Conservation (phyloP, 371 early-diverging fungal genomes). For the Rhizopus stolonifer region DNA sequence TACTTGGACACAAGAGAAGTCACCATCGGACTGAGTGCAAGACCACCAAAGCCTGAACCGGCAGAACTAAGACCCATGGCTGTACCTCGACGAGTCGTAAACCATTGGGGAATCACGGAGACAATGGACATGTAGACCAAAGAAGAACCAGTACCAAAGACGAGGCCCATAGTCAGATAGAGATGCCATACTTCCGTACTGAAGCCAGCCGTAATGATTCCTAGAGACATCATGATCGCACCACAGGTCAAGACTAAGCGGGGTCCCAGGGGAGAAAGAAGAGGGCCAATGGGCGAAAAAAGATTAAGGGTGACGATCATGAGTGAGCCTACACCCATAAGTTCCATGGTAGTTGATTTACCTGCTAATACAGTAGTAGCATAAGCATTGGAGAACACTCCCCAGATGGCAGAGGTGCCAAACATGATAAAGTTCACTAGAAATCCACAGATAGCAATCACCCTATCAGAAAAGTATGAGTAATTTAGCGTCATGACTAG, state of each 20-base stretch:
- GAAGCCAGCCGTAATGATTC: constrained; percentile 49
- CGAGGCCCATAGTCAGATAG: constrained; percentile 51
- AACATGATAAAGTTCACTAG: constrained; percentile 39
- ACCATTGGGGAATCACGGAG: constrained; percentile 43
- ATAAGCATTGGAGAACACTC: constrained; percentile 41
- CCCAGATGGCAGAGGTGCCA: constrained; percentile 40
- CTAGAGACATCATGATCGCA: constrained; percentile 44
- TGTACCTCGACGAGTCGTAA: constrained; percentile 54
- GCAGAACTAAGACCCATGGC: constrained; percentile 73
- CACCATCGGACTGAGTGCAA: constrained; percentile 44
- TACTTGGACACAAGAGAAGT: constrained; percentile 39
- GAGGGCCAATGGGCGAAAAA: constrained; percentile 41
- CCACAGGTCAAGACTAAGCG: constrained; percentile 39
- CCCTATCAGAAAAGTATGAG: no score
- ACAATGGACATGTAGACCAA: constrained; percentile 41
- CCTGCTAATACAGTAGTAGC: constrained; percentile 32
- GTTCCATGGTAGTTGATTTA: constrained; percentile 36
- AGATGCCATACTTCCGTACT: constrained; percentile 55
- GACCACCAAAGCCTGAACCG: constrained; percentile 78
- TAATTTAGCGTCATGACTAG: no score
- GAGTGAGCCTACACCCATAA: constrained; percentile 54
- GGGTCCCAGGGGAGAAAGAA: constrained; percentile 44
- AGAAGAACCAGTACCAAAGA: constrained; percentile 49
- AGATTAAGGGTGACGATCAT: constrained; percentile 43
- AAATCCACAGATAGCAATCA: constrained; percentile 36